Evolutionary conservation across 148 eudicot genomes (phyloP).

Genomic region (Camellia granthamiana): DNA sequence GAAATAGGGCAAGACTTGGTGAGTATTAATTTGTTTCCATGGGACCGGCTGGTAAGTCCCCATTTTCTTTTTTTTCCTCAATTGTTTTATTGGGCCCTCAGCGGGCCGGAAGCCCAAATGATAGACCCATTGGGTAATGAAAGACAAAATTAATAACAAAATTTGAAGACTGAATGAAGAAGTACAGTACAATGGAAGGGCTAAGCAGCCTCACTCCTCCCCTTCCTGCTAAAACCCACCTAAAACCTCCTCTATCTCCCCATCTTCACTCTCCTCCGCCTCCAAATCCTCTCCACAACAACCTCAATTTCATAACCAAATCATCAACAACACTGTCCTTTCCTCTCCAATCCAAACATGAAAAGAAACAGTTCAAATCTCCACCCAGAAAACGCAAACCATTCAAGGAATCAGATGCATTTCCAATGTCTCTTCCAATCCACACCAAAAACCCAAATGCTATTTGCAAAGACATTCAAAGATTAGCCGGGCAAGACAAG

Average conservation of each 20-base stretch:
- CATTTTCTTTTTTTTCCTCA: too few relatives aligned
- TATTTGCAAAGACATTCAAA: slow-evolving; percentile 58
- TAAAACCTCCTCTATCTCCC: slow-evolving; percentile 1
- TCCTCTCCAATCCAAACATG: neutral
- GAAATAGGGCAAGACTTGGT: too few relatives aligned
- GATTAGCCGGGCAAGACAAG: slow-evolving; percentile 47
- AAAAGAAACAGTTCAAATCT: neutral
- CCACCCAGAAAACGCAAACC: slow-evolving; percentile 1
- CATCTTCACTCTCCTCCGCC: neutral
- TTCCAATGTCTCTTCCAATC: slow-evolving; percentile 54
- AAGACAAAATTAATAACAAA: too few relatives aligned
- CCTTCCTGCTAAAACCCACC: slow-evolving; percentile 4
- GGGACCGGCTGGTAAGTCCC: too few relatives aligned
- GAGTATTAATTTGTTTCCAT: too few relatives aligned
- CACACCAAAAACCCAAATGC: slow-evolving; percentile 68
- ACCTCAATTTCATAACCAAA: slow-evolving; percentile 11
- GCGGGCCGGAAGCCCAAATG: too few relatives aligned
- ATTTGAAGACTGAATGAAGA: too few relatives aligned
- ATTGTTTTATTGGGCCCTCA: too few relatives aligned
- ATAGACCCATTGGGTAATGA: too few relatives aligned
- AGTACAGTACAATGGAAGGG: slow-evolving; percentile 8
- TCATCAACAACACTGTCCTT: neutral
- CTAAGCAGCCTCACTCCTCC: slow-evolving; percentile 17
- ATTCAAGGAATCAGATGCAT: slow-evolving; percentile 30
- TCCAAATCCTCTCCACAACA: slow-evolving; percentile 8